A percentile compares a stretch with the other conserved stretches of the same genome.
Evolutionary conservation across 1,284 basidiomycete species (phyloP).

Genomic region (Ustilago curta): DNA sequence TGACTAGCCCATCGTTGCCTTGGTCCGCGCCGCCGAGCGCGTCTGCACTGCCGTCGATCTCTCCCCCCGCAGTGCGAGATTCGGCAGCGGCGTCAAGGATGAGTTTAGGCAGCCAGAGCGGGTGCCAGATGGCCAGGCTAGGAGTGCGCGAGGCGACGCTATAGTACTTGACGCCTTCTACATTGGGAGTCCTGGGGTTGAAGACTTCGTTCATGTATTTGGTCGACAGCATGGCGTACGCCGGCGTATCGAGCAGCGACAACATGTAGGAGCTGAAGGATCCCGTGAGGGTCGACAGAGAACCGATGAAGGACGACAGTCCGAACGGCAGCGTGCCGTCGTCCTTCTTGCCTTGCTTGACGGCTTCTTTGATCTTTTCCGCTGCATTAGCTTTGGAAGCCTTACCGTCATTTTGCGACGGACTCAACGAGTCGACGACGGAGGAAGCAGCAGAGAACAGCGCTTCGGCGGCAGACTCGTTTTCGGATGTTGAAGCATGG

Average conservation of each 20-base stretch:
- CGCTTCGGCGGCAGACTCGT: conserved; percentile 17
- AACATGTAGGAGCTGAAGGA: conserved; percentile 88
- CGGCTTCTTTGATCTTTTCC: conserved; percentile 36
- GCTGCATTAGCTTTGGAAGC: conserved; percentile 11
- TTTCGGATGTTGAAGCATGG: neutral
- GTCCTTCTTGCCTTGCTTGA: conserved; percentile 31
- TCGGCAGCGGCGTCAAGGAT: conserved; percentile 80
- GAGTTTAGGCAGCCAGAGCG: conserved; percentile 95
- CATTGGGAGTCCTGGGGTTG: conserved; percentile 90
- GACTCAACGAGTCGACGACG: conserved; percentile 14
- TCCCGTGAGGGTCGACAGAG: conserved; percentile 74
- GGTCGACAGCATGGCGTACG: conserved; percentile 94
- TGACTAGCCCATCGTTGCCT: conserved; percentile 96
- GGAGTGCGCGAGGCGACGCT: conserved; percentile 84
- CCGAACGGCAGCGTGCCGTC: conserved; percentile 43
- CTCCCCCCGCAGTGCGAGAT: conserved; percentile 55
- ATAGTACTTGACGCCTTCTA: conserved; percentile 86
- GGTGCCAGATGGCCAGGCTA: conserved; percentile 86
- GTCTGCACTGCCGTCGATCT: conserved; percentile 66
- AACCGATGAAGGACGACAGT: conserved; percentile 47
- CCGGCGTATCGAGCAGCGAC: conserved; percentile 94
- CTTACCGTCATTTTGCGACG: neutral
- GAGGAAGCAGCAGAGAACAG: conserved; percentile 31
- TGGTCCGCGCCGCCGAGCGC: conserved; percentile 73
- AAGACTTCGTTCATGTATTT: conserved; percentile 85